These are phyloP conservation scores for Mucor sp. DNA, from an alignment of 371 early-diverging fungal species.

Conservation along the genomic window DNA sequence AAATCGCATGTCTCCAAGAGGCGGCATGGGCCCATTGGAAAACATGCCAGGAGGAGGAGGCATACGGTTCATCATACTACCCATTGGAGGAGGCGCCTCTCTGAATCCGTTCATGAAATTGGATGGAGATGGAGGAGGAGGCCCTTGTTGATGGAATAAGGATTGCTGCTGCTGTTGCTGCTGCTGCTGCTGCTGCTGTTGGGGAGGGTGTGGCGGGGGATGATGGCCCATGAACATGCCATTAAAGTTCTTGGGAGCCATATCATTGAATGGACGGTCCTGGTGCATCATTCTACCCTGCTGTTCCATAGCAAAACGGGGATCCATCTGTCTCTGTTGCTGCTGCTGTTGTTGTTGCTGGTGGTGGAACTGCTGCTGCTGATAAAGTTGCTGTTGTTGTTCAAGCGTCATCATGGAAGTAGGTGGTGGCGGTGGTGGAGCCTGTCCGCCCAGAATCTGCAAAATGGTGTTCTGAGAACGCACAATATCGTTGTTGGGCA, in stretches of 20 bases:
- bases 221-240: constrained; percentile 31
- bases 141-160: constrained; percentile 22
- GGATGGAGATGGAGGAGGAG: constrained; percentile 32
- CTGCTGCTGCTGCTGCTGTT: constrained; percentile 11
- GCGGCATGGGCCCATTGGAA: constrained; percentile 24
- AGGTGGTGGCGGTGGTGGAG: constrained; percentile 19
- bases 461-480: constrained; percentile 38
- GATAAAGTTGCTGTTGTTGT: constrained; percentile 20
- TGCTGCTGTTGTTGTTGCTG: constrained; percentile 23
- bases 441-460: constrained; percentile 42
- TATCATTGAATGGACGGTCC: constrained; percentile 9
- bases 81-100: constrained; percentile 17
- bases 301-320: constrained; percentile 9
- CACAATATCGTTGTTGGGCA: constrained; percentile 7
- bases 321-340: constrained; percentile 17
- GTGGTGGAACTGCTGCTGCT: constrained; percentile 19
- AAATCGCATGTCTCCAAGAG: constrained; percentile 22
- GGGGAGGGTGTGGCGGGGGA: neutral
- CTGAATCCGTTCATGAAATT: constrained; percentile 31
- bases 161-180: constrained; percentile 22
- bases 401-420: constrained; percentile 14
- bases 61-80: constrained; percentile 24
- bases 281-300: constrained; percentile 15
- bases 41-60: constrained; percentile 29
- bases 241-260: constrained; percentile 11